Conservation (phyloP, 2,329 filamentous ascomycete genomes). For the Nemania sp. region DNA sequence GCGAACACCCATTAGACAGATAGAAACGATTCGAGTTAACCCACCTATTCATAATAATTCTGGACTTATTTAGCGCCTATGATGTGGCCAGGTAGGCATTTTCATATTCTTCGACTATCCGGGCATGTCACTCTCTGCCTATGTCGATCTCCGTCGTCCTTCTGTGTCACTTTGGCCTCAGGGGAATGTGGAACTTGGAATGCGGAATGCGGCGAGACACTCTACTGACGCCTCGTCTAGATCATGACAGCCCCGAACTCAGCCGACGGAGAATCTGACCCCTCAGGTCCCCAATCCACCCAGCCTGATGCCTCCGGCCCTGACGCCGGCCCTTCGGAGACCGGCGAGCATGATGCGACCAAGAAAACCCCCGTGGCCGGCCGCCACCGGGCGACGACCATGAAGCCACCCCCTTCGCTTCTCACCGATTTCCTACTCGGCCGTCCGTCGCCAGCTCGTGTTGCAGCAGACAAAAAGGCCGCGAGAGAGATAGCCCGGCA, state of each 20-base stretch:
- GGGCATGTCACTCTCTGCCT: too few relatives aligned
- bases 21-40: background rate
- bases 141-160: background rate
- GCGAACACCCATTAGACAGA: background rate
- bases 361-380: constrained; percentile 30
- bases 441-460: constrained; percentile 53
- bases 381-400: constrained; percentile 38
- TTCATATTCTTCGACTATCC: background rate
- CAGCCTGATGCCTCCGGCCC: constrained; percentile 27
- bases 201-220: constrained; percentile 33
- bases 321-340: constrained; percentile 23
- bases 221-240: constrained; percentile 25
- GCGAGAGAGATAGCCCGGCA: constrained; percentile 46
- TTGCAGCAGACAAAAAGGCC: constrained; percentile 50
- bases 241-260: constrained; percentile 40
- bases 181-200: too few relatives aligned
- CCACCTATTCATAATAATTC: too few relatives aligned
- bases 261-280: constrained; percentile 38
- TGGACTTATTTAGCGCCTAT: constrained; percentile 9
- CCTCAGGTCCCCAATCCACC: constrained; percentile 35
- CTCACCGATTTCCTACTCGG: constrained; percentile 41
- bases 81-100: constrained; percentile 26
- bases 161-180: background rate
- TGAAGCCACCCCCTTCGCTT: constrained; percentile 37
- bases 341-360: constrained; percentile 29